Base-by-base conservation (phyloP, 1,284 basidiomycete species). In the Pseudozyma hubeiensis region DNA sequence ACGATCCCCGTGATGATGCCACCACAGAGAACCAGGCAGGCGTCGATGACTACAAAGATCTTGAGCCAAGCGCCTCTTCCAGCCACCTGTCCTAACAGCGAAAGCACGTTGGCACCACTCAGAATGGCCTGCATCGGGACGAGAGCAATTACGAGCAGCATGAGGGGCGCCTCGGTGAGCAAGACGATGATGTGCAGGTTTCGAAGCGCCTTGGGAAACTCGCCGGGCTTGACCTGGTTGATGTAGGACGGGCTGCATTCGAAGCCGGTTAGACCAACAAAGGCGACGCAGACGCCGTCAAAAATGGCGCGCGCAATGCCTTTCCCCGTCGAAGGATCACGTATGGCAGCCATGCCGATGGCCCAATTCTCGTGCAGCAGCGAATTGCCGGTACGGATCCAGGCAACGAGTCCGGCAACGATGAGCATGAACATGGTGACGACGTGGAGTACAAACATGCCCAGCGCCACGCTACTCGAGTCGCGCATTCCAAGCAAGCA, bases 211-310 rank as follows among this genome's bases (percentile, higher is more conserved):
- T 66, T 66, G 10, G 60, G 59, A 30, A 79, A 79, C 33, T 58
- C 48, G 43, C 69, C 78, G 7, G 54, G 47, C 61, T 75, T 70
- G 57, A 79, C 72, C 49, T 65, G 56, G 7, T 59, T 66, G 53
- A 72, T 71, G 62, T 79, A 79, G 33, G 73, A 69, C 2, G 73
- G 72, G 37, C 63, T 75, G 57, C 66, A 76, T 52, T 79, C 78
- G 58, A 79, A 55, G 6, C 78, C 78, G 10, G 78, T 79, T 29
- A 79, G 52, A 17, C 78, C 78, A 24, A 79, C 75, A 64, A 79
- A 79, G 30, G 68, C 75, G 13, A 76, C 63, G 40, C 71, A 72
- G 33, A 67, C 50, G 24, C 68, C 75, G 33, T 78, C 75, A 52
- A 78, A 79, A 40, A 79, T 51, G 34, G 62, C 65, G n/a, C 69